These are phyloP conservation scores for Trametes punicea DNA, from an alignment of 768 basidiomycete genomes.

Conservation along the genomic window DNA sequence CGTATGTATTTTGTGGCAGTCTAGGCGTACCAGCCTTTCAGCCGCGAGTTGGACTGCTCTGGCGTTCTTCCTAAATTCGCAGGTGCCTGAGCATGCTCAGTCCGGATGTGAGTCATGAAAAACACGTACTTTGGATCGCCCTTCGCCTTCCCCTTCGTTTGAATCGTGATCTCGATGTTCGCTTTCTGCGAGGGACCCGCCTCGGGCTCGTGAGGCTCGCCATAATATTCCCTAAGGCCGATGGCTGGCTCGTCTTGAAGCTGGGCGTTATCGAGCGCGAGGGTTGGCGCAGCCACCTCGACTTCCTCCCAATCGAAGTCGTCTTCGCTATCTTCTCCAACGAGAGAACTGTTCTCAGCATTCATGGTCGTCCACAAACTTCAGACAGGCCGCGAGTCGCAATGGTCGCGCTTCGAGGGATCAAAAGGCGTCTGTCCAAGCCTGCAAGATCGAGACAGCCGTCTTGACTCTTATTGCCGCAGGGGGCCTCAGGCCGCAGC, in stretches of 20 bases:
- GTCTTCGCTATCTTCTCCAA: slow-evolving; percentile 47
- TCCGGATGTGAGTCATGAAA: neutral
- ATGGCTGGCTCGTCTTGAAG: neutral
- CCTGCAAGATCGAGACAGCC: no score
- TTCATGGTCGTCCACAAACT: neutral
- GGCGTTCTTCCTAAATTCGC: slow-evolving; percentile 33
- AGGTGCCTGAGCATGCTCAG: neutral
- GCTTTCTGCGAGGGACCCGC: slow-evolving; percentile 33
- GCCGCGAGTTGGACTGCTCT: slow-evolving; percentile 47
- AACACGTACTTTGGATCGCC: slow-evolving; percentile 46
- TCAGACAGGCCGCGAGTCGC: neutral
- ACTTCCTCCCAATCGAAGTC: slow-evolving; percentile 84
- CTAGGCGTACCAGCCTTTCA: slow-evolving; percentile 71
- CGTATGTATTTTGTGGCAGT: slow-evolving; percentile 89
- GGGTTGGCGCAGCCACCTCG: slow-evolving; percentile 41
- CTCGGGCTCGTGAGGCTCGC: slow-evolving; percentile 12
- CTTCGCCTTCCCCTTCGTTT: slow-evolving; percentile 39
- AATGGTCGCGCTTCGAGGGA: neutral
- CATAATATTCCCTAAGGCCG: neutral
- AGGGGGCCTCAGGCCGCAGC: no score
- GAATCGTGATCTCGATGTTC: slow-evolving; percentile 72
- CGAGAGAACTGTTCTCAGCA: slow-evolving; percentile 20
- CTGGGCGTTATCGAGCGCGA: neutral
- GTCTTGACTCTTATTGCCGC: no score
- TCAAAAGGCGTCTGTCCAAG: neutral